Base-by-base conservation (phyloP, 2,329 filamentous ascomycete genomes). In the Penicillium sp. region DNA sequence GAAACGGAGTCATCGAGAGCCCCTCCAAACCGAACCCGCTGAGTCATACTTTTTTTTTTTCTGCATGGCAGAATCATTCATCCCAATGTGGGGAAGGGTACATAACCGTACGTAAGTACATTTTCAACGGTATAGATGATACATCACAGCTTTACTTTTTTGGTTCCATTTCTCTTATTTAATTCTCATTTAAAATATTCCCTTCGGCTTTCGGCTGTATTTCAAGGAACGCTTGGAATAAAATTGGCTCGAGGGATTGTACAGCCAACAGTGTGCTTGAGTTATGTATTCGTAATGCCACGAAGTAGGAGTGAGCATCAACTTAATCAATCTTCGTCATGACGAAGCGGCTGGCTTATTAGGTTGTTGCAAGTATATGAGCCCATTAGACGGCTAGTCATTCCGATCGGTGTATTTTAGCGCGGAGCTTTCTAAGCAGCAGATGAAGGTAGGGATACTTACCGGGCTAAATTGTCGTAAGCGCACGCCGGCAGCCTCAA, bases 391-490 rank as follows among this genome's bases (percentile, higher is more conserved):
- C 26, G 86, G 85, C 86, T 88, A 66, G 13, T 16, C 57, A 53
- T 21, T 37, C 14, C 29, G 11, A 24, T 7, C 7, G 29, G 19
- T 33, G 3, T 7, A 37, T 5, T n/a, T 48, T 37, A 48, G 47
- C 29, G 16, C 3, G 21, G 5, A 3, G 22, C 9, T 2, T 33
- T 7, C 5, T n/a, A 49, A 57, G 39, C 27, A 16, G 35, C 26
- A 29, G 9, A 52, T 22, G 24, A 21, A 37, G 19, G n/a, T 21
- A 24, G n/a, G 19, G 8, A 7, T 31, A 21, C 49, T 78, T 74
- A 93, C 90, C 60, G 91, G 91, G 61, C 87, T 88, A 71, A 96
- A 98, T 74, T 98, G 93, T 65, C 95, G 84, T 68, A 99, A 77
- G 59, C 83, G 85, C 19, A 98, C 90, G 1, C 93, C 93, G 7